Conservation (phyloP, 2,329 filamentous ascomycete genomes). For the Aspergillus transmontanensis region DNA sequence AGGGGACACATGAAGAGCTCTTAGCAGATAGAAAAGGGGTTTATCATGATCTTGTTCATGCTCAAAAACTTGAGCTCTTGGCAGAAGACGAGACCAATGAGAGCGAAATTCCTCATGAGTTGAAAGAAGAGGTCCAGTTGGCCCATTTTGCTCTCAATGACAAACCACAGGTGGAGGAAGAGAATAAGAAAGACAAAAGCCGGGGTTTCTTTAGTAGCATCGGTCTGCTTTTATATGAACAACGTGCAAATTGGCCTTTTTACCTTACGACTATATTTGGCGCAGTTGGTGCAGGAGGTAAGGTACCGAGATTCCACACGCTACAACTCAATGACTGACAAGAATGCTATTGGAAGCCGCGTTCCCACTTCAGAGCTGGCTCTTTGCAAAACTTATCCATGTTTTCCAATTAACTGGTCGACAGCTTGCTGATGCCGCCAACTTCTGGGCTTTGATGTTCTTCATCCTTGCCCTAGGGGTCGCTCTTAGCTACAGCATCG, state of each 20-base stretch:
- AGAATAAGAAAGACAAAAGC: slow-evolving; percentile 4
- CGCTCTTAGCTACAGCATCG: slow-evolving; percentile 46
- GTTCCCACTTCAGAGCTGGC: slow-evolving; percentile 40
- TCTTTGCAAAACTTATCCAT: slow-evolving; percentile 53
- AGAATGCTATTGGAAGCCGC: slow-evolving; percentile 18
- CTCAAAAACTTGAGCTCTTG: slow-evolving; percentile 32
- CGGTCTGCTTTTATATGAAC: slow-evolving; percentile 35
- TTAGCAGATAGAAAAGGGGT: slow-evolving; percentile 61
- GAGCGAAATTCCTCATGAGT: slow-evolving; percentile 1
- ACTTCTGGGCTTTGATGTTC: slow-evolving; percentile 60
- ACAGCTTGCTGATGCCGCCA: slow-evolving; percentile 43
- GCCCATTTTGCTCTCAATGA: neutral
- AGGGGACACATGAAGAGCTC: slow-evolving; percentile 74
- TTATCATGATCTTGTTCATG: slow-evolving; percentile 68
- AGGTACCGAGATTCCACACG: slow-evolving; percentile 8
- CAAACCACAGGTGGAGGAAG: neutral
- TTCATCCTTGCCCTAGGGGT: slow-evolving; percentile 56
- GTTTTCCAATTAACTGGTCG: slow-evolving; percentile 49
- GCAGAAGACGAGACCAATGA: slow-evolving; percentile 9
- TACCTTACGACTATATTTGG: slow-evolving; percentile 29
- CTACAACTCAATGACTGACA: neutral
- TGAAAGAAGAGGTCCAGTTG: slow-evolving; percentile 7
- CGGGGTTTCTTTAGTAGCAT: slow-evolving; percentile 23
- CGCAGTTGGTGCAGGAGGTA: slow-evolving; percentile 35
- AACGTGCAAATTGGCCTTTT: slow-evolving; percentile 31